phyloP scores from a whole-genome alignment of 768 basidiomycete genomes.

The Steccherinum ochraceum region DNA sequence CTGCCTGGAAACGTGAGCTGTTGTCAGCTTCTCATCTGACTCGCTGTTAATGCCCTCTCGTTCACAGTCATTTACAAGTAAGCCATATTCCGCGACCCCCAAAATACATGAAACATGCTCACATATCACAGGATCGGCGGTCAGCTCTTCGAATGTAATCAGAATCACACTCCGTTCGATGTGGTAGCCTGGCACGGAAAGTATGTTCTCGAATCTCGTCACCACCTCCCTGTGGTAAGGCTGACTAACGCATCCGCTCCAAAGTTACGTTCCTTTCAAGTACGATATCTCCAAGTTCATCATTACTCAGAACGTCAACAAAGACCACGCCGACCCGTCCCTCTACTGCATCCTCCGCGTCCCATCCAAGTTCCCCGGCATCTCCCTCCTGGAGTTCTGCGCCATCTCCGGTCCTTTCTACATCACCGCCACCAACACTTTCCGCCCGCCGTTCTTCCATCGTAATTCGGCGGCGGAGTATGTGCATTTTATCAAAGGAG shows the following conservation, averaged over 20 bases:
- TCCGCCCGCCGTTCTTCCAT: constrained; percentile 37
- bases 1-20: constrained; percentile 44
- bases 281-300: constrained; percentile 54
- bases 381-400: constrained; percentile 51
- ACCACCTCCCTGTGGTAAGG: neutral
- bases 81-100: neutral
- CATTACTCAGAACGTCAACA: constrained; percentile 51
- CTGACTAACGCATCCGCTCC: neutral
- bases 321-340: constrained; percentile 61
- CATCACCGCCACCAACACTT: constrained; percentile 49
- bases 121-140: constrained; percentile 36
- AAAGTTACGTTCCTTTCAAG: constrained; percentile 55
- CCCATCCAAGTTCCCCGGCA: constrained; percentile 46
- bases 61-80: constrained; percentile 44
- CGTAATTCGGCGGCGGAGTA: neutral
- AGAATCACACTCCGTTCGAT: constrained; percentile 59
- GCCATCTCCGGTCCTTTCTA: constrained; percentile 55
- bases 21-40: neutral
- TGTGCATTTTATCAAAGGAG: neutral
- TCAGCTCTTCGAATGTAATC: constrained; percentile 40
- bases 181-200: constrained; percentile 64
- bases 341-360: constrained; percentile 58
- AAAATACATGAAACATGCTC: neutral
- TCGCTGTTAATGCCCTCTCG: neutral
- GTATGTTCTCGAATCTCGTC: constrained; percentile 24